Evolutionary conservation across 140 eudicot species (phyloP), one percentile per base, ranked within the genome.

Genomic region (Ambrosia hybrid): DNA sequence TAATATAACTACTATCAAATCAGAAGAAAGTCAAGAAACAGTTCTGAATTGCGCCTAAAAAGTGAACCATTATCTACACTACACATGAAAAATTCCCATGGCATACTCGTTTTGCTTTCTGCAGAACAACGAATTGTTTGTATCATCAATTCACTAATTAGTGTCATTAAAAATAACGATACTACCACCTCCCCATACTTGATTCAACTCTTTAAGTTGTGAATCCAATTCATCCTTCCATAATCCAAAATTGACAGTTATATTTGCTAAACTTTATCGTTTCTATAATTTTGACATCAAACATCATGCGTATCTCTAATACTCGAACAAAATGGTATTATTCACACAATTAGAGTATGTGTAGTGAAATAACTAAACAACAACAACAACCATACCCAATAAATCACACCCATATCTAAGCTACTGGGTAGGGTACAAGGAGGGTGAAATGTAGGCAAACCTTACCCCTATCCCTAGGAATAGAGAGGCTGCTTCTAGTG

Each of bases 181-280:
- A 51, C 57, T 43, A 16, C 30, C 43, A 16, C 70, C 55, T 65
- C 34, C 70, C 15, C 11, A 14, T 3, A 13, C 17, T 53, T 53
- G 6, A 53, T 14, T 65, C 56, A 21, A 43, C 6, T 65, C n/a
- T n/a, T 5, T 66, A 16, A 58, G 48, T 38, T 11, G 48, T 30
- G 37, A 41, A 43, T 65, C 46, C 26, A 56, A 73, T 43, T 10
- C 46, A 55, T 45, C 74, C 38, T 67, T 57, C 21, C 51, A 57
- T 48, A 41, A 76, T 57, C 67, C 51, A 75, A 51, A 59, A 59
- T 45, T 33, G 11, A 6, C 26, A 61, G 3, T 9, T 30, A 34
- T 56, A 21, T 43, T 37, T 53, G 56, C 67, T 37, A 63, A 39
- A 12, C 26, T 21, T 21, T 21, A 21, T 21, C 26, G 26, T 21